phyloP scores from a whole-genome alignment of 176 grass and related monocot genomes.

The Saccharum spontaneum region DNA sequence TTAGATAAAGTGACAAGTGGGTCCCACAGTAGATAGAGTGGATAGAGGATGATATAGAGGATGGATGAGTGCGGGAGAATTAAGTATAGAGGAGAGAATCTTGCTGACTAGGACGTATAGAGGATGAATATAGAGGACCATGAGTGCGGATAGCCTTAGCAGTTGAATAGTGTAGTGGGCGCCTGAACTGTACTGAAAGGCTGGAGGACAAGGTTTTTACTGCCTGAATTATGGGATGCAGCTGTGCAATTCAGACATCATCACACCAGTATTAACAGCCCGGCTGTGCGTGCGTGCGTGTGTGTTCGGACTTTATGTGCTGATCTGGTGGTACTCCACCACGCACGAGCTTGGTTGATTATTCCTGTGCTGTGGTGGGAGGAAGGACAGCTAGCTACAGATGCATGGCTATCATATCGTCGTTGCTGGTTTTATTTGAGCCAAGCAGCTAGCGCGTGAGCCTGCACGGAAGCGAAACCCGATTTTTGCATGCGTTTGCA shows the following conservation, averaged over 20 bases:
- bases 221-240: constrained; percentile 13
- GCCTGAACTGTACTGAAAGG: background rate
- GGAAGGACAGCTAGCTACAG: background rate
- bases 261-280: background rate
- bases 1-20: too few relatives aligned
- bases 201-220: background rate
- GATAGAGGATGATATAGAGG: too few relatives aligned
- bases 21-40: too few relatives aligned
- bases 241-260: background rate
- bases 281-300: background rate
- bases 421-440: background rate
- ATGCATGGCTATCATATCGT: background rate
- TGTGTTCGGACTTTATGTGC: background rate
- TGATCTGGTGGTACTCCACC: background rate
- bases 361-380: background rate
- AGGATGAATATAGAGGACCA: too few relatives aligned
- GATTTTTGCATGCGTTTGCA: background rate
- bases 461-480: background rate
- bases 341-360: background rate
- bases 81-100: too few relatives aligned
- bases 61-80: too few relatives aligned
- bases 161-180: background rate
- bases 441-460: background rate
- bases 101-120: too few relatives aligned
- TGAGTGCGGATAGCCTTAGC: too few relatives aligned